Base-by-base conservation (phyloP, 331 rosid genomes). In the Rosa hybrid region DNA sequence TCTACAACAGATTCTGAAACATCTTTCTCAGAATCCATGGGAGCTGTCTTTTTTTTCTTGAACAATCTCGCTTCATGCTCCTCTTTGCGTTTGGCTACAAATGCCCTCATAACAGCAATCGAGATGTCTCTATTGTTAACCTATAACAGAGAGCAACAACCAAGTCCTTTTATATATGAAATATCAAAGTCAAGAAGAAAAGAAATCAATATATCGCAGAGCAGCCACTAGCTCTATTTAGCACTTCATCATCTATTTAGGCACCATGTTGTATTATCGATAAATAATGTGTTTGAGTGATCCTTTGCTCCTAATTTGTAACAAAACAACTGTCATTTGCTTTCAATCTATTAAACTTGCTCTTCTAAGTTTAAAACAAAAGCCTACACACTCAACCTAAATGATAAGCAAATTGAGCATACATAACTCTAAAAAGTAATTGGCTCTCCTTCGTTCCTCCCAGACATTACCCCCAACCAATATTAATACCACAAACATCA, bases 81-180 rank as follows among this genome's bases (percentile, higher is more conserved):
- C 73, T 92, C 88, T 81, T 87, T 85, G 56, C 90, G 85, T 77
- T 90, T 93, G 5, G 86, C 68, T 76, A 93, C 84, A 82, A 92
- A 96, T 38, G 92, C 60, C 87, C 99, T 87, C 86, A 96, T 85
- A 84, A 96, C 98, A 86, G 97, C 97, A 78, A 96, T 90, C 6
- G 98, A 96, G 65, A 96, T 77, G 78, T 96, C 99, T 88, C 98
- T 87, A 80, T 96, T 96, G 86, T 96, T 92, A 76, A 96, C 99
- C 99, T 96, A 87, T 85, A 20, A 79, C 8, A 85, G 42, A 48
- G n/a, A 34, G 64, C 53, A 84, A 82, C 16, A 38, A 62, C 78
- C 74, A 84, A 62, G 54, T 59, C 76, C 45, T 56, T 60, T 12
- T 10, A 18, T 21, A 72, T 34, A 80, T 4, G 16, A 42, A 53